phyloP scores from a whole-genome alignment of 345 rosid species.

The Eucalyptus virginea region DNA sequence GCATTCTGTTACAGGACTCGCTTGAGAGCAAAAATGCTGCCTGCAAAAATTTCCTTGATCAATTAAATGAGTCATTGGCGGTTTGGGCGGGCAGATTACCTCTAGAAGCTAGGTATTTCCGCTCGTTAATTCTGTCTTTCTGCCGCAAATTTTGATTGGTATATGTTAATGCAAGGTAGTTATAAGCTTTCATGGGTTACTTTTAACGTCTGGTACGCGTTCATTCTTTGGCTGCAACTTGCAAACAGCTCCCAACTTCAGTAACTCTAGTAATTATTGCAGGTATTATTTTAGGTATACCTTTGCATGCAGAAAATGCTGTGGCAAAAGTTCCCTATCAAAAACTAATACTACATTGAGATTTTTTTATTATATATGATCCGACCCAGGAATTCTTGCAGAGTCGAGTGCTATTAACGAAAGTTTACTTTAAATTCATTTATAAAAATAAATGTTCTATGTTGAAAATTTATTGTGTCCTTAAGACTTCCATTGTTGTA shows the following conservation, averaged over 20 bases:
- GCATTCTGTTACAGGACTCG: constrained; percentile 48
- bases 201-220: not conserved
- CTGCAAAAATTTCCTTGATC: constrained; percentile 46
- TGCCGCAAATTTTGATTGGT: not conserved
- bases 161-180: not conserved
- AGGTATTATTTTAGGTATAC: not conserved
- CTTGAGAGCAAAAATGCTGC: constrained; percentile 53
- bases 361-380: not conserved
- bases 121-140: not conserved
- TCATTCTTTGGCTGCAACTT: not conserved
- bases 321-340: not conserved
- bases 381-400: not conserved
- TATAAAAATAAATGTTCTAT: not conserved
- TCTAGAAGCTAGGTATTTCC: constrained; percentile 59
- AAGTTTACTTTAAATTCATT: not conserved
- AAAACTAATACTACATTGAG: not conserved
- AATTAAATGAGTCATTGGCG: constrained; percentile 54
- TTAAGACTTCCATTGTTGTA: not conserved
- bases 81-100: constrained; percentile 63
- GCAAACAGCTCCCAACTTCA: not conserved
- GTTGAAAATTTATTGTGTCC: not conserved
- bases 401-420: not conserved
- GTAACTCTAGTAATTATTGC: not conserved
- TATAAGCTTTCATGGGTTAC: not conserved
- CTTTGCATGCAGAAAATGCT: not conserved